Percentiles rank a stretch among this genome's conserved stretches.
These are phyloP conservation scores for Aechmea fasciata DNA, from an alignment of 176 grass and related monocot species.

Conservation along the genomic window DNA sequence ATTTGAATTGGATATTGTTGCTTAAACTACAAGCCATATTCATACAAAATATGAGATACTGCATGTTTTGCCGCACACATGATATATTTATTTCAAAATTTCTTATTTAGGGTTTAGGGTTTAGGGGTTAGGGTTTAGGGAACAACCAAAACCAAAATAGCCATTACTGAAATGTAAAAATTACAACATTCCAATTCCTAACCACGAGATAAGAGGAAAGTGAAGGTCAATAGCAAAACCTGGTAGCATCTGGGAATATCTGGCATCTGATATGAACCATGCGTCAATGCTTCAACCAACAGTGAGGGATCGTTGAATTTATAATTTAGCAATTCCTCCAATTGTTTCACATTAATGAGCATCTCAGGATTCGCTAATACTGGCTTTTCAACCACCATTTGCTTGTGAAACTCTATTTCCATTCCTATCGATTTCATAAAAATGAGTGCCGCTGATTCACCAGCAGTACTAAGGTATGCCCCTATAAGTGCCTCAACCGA, in stretches of 20 bases:
- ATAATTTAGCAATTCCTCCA: conserved; percentile 42
- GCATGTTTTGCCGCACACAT: too few species aligned
- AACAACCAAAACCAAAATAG: too few species aligned
- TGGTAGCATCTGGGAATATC: conserved; percentile 57
- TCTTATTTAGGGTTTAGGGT: too few species aligned
- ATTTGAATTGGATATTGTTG: background rate
- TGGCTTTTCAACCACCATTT: conserved; percentile 27
- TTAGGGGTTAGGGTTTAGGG: too few species aligned
- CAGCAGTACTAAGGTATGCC: conserved; percentile 35
- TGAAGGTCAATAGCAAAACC: conserved; percentile 26
- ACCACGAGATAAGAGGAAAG: background rate
- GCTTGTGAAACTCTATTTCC: conserved; percentile 37
- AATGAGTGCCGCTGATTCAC: conserved; percentile 49
- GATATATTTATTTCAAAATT: too few species aligned
- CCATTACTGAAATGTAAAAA: too few species aligned
- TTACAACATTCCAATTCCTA: too few species aligned
- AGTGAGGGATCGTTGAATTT: conserved; percentile 40
- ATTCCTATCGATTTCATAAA: conserved; percentile 49
- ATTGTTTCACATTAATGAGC: conserved; percentile 40
- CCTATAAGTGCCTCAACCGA: conserved; percentile 60
- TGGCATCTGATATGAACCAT: conserved; percentile 48
- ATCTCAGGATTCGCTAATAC: conserved; percentile 16
- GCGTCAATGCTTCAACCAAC: conserved; percentile 72
- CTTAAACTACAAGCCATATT: background rate
- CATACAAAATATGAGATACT: too few species aligned